Evolutionary conservation across 2,329 filamentous ascomycete species (phyloP), one percentile per base, ranked within the genome.

Genomic region (Tricladium varicosporioides): DNA sequence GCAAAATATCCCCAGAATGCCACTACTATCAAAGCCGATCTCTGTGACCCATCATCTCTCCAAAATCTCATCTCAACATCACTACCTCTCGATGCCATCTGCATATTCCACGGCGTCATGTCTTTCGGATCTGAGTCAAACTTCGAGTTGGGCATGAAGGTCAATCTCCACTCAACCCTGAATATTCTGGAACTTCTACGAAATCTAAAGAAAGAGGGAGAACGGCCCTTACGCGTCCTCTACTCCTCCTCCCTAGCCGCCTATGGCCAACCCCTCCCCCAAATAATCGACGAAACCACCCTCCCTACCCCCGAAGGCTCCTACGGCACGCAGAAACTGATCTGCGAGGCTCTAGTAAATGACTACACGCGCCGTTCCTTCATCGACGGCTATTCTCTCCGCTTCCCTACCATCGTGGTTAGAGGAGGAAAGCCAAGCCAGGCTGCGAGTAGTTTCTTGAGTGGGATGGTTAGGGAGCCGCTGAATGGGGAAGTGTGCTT

Each of bases 81-180:
- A 1, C 60, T 65, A 0, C 65, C 59, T 15, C 74, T 78, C n/a
- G 70, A 78, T 43, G 74, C 76, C 76, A 80, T 82, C 46, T 86
- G 83, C 67, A 76, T 85, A 49, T 78, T 86, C 58, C 83, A 86
- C 65, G 84, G 84, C 45, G 82, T 86, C 71, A 86, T 87, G 84
- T 85, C 82, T 0, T 78, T 78, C 14, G 83, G 82, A 9, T 78
- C 82, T 13, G 84, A 87, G 71, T 79, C 79, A 5, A 79, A 86
- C 51, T 72, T 84, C 74, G 67, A 81, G 72, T 65, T 78, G 73
- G 56, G 83, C 1, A 74, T 83, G 57, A 75, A 72, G 51, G 82
- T 85, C 53, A 86, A 86, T 65, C 74, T 85, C 18, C 81, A 85
- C 59, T 79, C 79, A 1, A 81, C 82, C 1, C 75, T 80, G 16